These are phyloP conservation scores for Corymbia maculata DNA, from an alignment of 345 rosid species.

Conservation along the genomic window DNA sequence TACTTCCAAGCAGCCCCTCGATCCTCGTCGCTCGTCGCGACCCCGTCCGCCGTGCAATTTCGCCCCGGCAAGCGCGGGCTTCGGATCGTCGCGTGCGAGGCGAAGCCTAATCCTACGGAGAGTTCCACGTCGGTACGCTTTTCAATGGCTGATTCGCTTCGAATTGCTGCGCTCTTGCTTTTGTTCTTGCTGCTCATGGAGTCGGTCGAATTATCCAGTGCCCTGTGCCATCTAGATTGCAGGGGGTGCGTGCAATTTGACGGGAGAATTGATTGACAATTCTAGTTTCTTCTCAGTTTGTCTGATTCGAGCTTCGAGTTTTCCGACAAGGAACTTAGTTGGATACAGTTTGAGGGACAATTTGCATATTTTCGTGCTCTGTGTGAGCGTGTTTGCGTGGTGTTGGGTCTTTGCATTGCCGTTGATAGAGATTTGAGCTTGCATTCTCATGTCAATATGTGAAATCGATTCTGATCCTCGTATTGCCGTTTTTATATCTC, in stretches of 20 bases:
- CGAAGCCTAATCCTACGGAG: slow-evolving; percentile 19
- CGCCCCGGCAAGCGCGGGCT: slow-evolving; percentile 4
- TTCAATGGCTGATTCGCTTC: background rate
- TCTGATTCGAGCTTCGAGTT: background rate
- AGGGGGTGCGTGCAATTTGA: background rate
- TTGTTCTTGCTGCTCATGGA: background rate
- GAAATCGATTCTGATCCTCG: background rate
- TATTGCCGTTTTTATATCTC: background rate
- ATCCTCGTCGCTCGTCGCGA: background rate
- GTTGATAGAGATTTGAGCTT: background rate
- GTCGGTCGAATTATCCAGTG: background rate
- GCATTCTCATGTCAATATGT: background rate
- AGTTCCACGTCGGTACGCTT: slow-evolving; percentile 5
- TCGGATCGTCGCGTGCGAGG: slow-evolving; percentile 24
- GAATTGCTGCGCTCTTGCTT: background rate
- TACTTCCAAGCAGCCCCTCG: slow-evolving; percentile 2
- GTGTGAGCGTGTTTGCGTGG: background rate
- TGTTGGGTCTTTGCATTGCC: background rate
- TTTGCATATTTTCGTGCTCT: background rate
- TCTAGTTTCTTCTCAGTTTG: background rate
- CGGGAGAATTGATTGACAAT: background rate
- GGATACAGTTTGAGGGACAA: background rate
- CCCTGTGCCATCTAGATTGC: background rate
- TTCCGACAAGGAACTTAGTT: background rate
- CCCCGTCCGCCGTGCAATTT: background rate